phyloP scores from a whole-genome alignment of 208 protist species.

The Porcisia deanei region DNA sequence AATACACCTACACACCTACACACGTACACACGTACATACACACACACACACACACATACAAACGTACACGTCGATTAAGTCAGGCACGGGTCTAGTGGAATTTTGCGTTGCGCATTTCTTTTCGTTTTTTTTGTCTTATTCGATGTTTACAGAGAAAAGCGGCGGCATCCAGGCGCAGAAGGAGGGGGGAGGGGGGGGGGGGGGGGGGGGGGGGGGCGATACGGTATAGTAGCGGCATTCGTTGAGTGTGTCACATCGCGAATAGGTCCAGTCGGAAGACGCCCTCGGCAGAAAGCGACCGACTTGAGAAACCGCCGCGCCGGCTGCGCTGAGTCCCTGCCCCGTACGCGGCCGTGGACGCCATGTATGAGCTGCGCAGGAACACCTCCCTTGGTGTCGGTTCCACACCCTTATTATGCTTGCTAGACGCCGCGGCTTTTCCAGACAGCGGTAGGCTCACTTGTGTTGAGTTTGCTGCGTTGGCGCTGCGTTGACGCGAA shows the following conservation, averaged over 20 bases:
- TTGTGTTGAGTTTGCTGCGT: slow-evolving; percentile 1
- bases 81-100: neutral
- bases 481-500: neutral
- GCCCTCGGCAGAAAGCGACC: slow-evolving; percentile 34
- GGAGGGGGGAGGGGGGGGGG: neutral
- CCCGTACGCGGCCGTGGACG: slow-evolving; percentile 12
- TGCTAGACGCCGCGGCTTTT: slow-evolving; percentile 3
- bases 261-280: slow-evolving; percentile 46
- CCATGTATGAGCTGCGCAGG: slow-evolving; percentile 23
- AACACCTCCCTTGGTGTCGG: slow-evolving; percentile 33
- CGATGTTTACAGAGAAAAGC: neutral
- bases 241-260: neutral
- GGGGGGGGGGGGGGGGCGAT: neutral
- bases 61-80: neutral
- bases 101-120: neutral
- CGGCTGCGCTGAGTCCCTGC: neutral
- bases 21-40: neutral
- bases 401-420: slow-evolving; percentile 6
- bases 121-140: neutral
- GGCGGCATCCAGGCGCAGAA: neutral
- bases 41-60: neutral
- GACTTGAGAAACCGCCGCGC: slow-evolving; percentile 19
- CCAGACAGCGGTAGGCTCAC: slow-evolving; percentile 2
- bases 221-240: neutral
- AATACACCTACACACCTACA: neutral